These are phyloP conservation scores for Mortierella claussenii DNA, from an alignment of 192 early-diverging fungal species.

Conservation along the genomic window DNA sequence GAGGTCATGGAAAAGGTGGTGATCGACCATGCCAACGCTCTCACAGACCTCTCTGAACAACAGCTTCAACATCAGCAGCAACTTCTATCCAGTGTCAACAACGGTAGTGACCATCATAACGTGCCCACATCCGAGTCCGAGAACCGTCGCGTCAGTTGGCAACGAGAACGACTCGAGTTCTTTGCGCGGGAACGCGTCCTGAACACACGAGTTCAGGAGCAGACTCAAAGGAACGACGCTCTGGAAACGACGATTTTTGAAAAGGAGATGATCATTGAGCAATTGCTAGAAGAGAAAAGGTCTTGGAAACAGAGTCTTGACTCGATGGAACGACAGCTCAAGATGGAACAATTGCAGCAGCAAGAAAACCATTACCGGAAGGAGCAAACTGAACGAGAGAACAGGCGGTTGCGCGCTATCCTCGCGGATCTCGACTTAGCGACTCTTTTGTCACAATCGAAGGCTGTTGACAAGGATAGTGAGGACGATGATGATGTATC, in stretches of 20 bases:
- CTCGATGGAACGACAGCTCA: constrained; percentile 38
- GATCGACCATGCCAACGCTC: constrained; percentile 17
- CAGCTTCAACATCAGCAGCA: constrained; percentile 5
- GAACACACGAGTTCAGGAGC: constrained; percentile 5
- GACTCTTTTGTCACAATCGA: background rate
- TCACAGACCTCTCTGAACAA: constrained; percentile 22
- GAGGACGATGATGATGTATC: background rate
- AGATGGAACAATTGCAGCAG: constrained; percentile 36
- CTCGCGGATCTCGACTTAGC: constrained; percentile 28
- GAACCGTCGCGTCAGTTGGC: too few species aligned
- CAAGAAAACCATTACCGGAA: constrained; percentile 20
- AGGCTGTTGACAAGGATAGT: too few species aligned
- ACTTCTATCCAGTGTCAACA: background rate
- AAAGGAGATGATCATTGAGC: background rate
- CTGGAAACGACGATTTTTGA: constrained; percentile 13
- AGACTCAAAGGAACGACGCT: background rate
- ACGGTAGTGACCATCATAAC: background rate
- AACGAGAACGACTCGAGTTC: constrained; percentile 1
- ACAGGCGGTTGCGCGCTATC: constrained; percentile 17
- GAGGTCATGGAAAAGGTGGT: constrained; percentile 35
- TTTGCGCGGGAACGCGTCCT: constrained; percentile 14
- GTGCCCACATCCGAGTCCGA: background rate
- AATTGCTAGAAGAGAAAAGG: constrained; percentile 12
- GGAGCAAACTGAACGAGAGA: constrained; percentile 17
- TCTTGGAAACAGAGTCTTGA: constrained; percentile 11